These are phyloP conservation scores for Scenedesmus sp. DNA, from an alignment of 163 green algal species.

Conservation along the genomic window DNA sequence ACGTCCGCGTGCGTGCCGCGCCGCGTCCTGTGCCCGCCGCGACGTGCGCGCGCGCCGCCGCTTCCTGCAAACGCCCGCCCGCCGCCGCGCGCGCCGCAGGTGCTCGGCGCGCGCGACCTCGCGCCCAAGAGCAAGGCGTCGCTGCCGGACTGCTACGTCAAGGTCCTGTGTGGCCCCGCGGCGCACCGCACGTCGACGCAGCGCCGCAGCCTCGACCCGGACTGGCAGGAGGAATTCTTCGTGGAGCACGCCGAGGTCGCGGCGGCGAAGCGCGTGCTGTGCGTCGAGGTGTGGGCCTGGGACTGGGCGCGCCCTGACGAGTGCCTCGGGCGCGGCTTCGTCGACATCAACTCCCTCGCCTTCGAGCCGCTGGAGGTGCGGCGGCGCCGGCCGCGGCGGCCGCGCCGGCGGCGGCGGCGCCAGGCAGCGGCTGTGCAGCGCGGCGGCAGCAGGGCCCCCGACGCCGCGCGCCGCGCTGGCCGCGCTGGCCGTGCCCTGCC, in stretches of 20 bases:
- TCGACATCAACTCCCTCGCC: conserved; percentile 34
- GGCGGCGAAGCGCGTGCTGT: conserved; percentile 5
- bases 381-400: too few species aligned
- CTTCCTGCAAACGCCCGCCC: too few species aligned
- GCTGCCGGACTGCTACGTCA: conserved; percentile 41
- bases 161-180: conserved; percentile 16
- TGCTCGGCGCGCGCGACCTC: conserved; percentile 31
- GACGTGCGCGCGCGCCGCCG: too few species aligned
- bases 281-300: conserved; percentile 37
- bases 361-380: conserved; percentile 46
- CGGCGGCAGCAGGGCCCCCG: too few species aligned
- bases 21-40: too few species aligned
- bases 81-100: conserved; percentile 21
- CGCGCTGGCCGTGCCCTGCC: neutral
- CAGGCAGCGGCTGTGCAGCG: neutral
- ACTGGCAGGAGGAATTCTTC: conserved; percentile 44
- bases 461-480: neutral
- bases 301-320: conserved; percentile 45
- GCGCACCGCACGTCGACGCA: conserved; percentile 32
- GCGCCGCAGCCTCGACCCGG: conserved; percentile 25
- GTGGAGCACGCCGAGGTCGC: conserved; percentile 29
- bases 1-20: too few species aligned
- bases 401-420: too few species aligned
- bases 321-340: conserved; percentile 35
- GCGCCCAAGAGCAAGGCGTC: neutral